Conservation (phyloP, 805 yeast species). For the Candida chauliodis region DNA sequence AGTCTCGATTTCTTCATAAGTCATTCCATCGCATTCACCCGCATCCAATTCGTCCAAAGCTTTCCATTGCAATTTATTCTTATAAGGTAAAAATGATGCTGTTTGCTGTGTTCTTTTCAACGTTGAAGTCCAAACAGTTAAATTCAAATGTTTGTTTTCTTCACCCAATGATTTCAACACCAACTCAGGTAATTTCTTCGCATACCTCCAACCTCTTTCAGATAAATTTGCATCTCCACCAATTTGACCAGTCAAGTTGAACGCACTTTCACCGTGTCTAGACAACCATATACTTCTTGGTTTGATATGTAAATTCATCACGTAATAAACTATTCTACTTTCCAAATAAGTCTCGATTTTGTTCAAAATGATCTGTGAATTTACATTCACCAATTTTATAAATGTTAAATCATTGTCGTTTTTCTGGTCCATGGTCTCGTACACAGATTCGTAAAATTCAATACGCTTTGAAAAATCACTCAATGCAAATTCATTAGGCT, state of each 20-base stretch:
- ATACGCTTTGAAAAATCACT: slow-evolving; percentile 73
- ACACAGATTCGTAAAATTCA: slow-evolving; percentile 64
- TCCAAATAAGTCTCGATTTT: slow-evolving; percentile 84
- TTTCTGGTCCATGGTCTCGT: slow-evolving; percentile 67
- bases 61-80: slow-evolving; percentile 83
- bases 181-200: slow-evolving; percentile 73
- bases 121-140: slow-evolving; percentile 96
- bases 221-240: slow-evolving; percentile 92
- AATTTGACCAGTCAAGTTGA: slow-evolving; percentile 87
- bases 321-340: slow-evolving; percentile 89
- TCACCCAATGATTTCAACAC: slow-evolving; percentile 64
- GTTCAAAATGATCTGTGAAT: slow-evolving; percentile 84
- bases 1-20: slow-evolving; percentile 86
- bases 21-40: slow-evolving; percentile 95
- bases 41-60: slow-evolving; percentile 97
- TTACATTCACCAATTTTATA: slow-evolving; percentile 83
- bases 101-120: slow-evolving; percentile 90
- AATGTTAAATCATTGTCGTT: slow-evolving; percentile 68
- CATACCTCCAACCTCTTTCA: slow-evolving; percentile 80
- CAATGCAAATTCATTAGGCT: slow-evolving; percentile 69
- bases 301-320: slow-evolving; percentile 91
- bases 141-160: slow-evolving; percentile 45
- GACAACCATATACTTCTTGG: slow-evolving; percentile 92
- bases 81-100: slow-evolving; percentile 75
- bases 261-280: slow-evolving; percentile 93